Conservation (phyloP, 75 land plant species). For the Chamaecyparis obtusa region DNA sequence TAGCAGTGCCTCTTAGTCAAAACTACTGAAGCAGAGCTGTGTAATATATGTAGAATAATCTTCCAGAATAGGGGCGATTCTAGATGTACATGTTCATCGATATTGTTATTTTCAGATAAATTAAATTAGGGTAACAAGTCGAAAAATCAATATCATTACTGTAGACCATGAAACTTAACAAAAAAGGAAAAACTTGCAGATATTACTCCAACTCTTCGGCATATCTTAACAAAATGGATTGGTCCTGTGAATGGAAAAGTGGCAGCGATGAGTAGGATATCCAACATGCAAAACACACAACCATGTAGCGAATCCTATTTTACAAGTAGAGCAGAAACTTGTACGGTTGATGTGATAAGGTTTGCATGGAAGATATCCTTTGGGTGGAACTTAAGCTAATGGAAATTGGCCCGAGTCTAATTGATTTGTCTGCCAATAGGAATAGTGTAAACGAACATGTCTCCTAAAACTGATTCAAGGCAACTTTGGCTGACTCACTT, state of each 20-base stretch:
- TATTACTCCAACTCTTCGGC: not conserved
- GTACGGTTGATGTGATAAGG: not conserved
- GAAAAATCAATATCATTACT: not conserved
- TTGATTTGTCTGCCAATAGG: not conserved
- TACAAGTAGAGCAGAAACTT: not conserved
- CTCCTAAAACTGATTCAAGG: not conserved
- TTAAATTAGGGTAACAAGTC: not conserved
- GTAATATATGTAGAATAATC: not conserved
- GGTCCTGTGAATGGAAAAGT: not conserved
- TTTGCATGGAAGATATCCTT: not conserved
- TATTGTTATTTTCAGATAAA: not conserved
- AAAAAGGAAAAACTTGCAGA: not conserved
- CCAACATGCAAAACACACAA: not conserved
- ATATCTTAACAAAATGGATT: not conserved
- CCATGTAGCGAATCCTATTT: not conserved
- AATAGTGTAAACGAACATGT: constrained; percentile 3
- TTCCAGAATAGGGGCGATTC: not conserved
- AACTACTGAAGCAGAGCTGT: not conserved
- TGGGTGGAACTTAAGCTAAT: not conserved
- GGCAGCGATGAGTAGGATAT: not conserved
- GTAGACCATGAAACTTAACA: not conserved
- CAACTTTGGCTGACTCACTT: not conserved
- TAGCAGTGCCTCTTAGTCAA: not conserved
- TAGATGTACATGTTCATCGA: not conserved
- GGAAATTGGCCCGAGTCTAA: not conserved